Evolutionary conservation across 2,329 filamentous ascomycete genomes (phyloP).

Genomic region (Colletotrichum sp.): DNA sequence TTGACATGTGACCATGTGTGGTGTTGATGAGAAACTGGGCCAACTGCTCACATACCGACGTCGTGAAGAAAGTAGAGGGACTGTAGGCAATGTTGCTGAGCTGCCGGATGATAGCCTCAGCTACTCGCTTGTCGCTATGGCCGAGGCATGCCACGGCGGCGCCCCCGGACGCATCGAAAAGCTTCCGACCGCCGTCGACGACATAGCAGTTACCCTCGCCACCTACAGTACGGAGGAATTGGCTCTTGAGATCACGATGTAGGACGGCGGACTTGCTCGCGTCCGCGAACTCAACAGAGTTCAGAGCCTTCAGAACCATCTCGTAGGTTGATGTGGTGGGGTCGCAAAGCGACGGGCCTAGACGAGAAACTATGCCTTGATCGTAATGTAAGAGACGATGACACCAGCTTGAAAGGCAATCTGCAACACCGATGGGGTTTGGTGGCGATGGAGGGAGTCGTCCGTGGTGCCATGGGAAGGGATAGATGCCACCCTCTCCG

Average conservation of each 20-base stretch:
- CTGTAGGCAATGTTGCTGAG: conserved; percentile 34
- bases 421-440: not conserved
- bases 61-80: conserved; percentile 47
- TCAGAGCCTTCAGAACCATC: not conserved
- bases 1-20: conserved; percentile 39
- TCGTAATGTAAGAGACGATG: not conserved
- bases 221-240: not conserved
- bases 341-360: not conserved
- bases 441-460: not conserved
- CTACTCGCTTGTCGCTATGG: conserved; percentile 31
- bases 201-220: conserved; percentile 42
- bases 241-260: conserved; percentile 11
- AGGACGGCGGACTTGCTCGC: conserved; percentile 9
- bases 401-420: not conserved
- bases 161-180: conserved; percentile 40
- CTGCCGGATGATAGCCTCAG: conserved; percentile 31
- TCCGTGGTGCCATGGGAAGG: not conserved
- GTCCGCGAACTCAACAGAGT: not conserved
- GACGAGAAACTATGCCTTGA: not conserved
- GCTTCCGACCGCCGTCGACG: conserved; percentile 32
- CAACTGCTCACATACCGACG: conserved; percentile 42
- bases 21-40: conserved; percentile 40
- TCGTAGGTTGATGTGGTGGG: not conserved
- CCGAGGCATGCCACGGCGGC: conserved; percentile 38
- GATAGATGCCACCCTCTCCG: not conserved